Evolutionary conservation across 495 filamentous ascomycete species (phyloP).

Genomic region (Endocarpon pusillum): DNA sequence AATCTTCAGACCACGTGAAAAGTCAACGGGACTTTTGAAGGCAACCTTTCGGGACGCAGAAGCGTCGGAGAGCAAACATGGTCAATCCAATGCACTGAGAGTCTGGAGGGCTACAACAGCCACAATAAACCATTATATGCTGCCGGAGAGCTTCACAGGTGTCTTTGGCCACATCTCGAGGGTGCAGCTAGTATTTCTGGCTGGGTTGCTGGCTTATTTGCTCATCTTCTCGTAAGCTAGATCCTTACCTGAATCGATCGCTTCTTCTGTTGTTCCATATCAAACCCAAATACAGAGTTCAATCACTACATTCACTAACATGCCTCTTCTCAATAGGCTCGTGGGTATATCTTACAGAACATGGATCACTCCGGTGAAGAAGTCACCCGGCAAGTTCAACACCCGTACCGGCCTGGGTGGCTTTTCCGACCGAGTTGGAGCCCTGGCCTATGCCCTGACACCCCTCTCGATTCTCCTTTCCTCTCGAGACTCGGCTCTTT

Average conservation of each 20-base stretch:
- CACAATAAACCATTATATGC: constrained; percentile 13
- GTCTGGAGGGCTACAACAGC: constrained; percentile 7
- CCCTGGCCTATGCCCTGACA: constrained; percentile 48
- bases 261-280: too few species aligned
- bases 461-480: constrained; percentile 42
- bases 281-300: too few species aligned
- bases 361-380: constrained; percentile 42
- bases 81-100: not conserved
- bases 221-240: constrained; percentile 45
- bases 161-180: constrained; percentile 24
- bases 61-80: not conserved
- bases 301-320: too few species aligned
- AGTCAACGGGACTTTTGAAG: not conserved
- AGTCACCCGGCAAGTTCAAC: constrained; percentile 27
- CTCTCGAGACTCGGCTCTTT: constrained; percentile 42
- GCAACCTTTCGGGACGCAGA: not conserved
- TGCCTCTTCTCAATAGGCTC: too few species aligned
- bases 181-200: constrained; percentile 32
- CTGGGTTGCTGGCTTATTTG: constrained; percentile 33
- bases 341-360: constrained; percentile 39
- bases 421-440: constrained; percentile 44
- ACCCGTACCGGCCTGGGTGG: constrained; percentile 41
- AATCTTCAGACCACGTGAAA: constrained; percentile 3
- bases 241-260: too few species aligned
- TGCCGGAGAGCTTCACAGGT: constrained; percentile 20